A percentile compares a stretch with the other conserved stretches of the same genome.
These are phyloP conservation scores for Hyphopichia burtonii DNA, from an alignment of 1,139 yeast species.

Conservation along the genomic window DNA sequence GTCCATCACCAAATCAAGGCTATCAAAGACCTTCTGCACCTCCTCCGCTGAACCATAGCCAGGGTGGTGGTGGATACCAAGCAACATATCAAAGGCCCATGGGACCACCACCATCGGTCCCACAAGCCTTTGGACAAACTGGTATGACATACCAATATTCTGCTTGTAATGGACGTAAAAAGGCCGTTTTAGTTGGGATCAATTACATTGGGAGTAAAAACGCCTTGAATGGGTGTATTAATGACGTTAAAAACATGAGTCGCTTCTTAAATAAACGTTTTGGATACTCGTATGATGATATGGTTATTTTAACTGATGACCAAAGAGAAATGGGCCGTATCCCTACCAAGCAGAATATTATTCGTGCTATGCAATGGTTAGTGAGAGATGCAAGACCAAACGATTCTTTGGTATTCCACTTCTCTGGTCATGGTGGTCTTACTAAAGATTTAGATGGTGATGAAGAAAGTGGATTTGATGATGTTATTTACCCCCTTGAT, in stretches of 20 bases:
- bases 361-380: constrained; percentile 90
- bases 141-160: constrained; percentile 62
- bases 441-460: constrained; percentile 81
- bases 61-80: constrained; percentile 3
- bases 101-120: constrained; percentile 29
- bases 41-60: constrained; percentile 3
- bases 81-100: constrained; percentile 6
- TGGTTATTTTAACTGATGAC: constrained; percentile 83
- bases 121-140: constrained; percentile 32
- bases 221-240: constrained; percentile 81
- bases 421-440: constrained; percentile 93
- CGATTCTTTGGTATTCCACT: constrained; percentile 82
- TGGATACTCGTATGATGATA: constrained; percentile 76
- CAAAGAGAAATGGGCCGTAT: constrained; percentile 59
- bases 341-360: constrained; percentile 76
- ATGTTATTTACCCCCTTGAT: constrained; percentile 89
- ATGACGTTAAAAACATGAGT: constrained; percentile 69
- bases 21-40: constrained; percentile 3
- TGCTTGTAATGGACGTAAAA: constrained; percentile 70
- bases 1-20: constrained; percentile 4
- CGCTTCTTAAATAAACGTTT: constrained; percentile 52
- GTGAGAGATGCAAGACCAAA: constrained; percentile 82
- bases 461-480: constrained; percentile 88
- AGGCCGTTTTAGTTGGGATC: constrained; percentile 84
- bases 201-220: constrained; percentile 78